Percentiles rank a stretch among this genome's conserved stretches.
phyloP scores from a whole-genome alignment of 2,329 filamentous ascomycete genomes.

The Neopestalotiopsis sp. region DNA sequence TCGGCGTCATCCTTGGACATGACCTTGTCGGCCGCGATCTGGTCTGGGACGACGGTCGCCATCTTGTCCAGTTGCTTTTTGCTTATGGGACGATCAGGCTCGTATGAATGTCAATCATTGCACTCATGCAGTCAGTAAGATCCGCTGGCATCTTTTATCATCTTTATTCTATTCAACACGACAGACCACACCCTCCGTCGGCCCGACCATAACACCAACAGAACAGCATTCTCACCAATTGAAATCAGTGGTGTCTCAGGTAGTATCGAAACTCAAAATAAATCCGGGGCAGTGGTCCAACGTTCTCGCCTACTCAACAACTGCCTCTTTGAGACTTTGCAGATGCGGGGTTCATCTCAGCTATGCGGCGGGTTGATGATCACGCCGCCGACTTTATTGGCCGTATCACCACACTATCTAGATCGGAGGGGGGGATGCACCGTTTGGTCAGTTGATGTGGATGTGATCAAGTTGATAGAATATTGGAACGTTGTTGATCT shows the following conservation, averaged over 20 bases:
- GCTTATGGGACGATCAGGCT: not conserved
- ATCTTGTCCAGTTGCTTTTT: conserved; percentile 20
- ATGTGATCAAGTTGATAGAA: not conserved
- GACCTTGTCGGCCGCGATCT: conserved; percentile 23
- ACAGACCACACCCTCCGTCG: not conserved
- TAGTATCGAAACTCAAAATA: not conserved
- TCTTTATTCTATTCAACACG: not conserved
- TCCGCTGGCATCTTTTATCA: too few species aligned
- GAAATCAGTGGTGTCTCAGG: not conserved
- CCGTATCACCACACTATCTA: conserved; percentile 8
- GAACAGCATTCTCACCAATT: not conserved
- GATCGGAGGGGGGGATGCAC: not conserved
- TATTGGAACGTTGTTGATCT: not conserved
- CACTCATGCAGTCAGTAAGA: too few species aligned
- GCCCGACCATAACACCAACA: not conserved
- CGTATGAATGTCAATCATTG: not conserved
- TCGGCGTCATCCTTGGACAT: conserved; percentile 26
- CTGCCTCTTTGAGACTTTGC: conserved; percentile 14
- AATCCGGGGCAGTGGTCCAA: conserved; percentile 13
- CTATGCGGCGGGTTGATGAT: conserved; percentile 6
- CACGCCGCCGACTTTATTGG: not conserved
- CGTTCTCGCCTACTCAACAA: conserved; percentile 10
- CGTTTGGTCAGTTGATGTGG: not conserved
- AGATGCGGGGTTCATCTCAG: conserved; percentile 13
- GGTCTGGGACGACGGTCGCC: conserved; percentile 31